Evolutionary conservation across 768 basidiomycete genomes (phyloP), one percentile per base, ranked within the genome.

Genomic region (Trametes cingulata): DNA sequence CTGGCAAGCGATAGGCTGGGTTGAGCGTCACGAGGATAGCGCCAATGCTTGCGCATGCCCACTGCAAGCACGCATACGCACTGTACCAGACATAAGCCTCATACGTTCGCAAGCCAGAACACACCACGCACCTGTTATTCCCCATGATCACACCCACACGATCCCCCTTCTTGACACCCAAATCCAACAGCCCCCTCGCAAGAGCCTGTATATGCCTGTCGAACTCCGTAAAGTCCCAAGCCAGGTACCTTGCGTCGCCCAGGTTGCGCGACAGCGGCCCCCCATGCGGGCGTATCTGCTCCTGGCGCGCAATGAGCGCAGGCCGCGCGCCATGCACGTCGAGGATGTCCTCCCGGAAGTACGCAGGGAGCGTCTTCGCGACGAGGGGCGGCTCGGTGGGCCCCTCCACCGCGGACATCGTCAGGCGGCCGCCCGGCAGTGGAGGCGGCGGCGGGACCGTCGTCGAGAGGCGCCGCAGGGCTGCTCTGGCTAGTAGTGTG

Each of bases 21-120:
- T 94, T 94, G 46, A 93, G 78, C 8, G 91, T 92, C 20, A 90
- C 90, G 36, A 93, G 73, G 54, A 93, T 85, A 13, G 89, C 91
- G n/a, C 91, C 91, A 58, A 92, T 80, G 50, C 83, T 84, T n/a
- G 90, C 89, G 59, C 88, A 90, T 3, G 91, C 91, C 91, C 90
- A 93, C 66, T 94, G 91, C 22, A 93, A 74, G 75, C 82, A 78
- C 0, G 90, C 90, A 69, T 94, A 94, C 17, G 89, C 78, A 67
- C 91, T 92, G 62, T 41, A 24, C 37, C 22, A 29, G 43, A 27
- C 40, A 25, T 24, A 5, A 9, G n/a, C 27, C 36, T 8, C 37
- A 27, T 4, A 14, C 35, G 1, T 22, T 17, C 20, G 39, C 15
- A 17, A 37, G 35, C 24, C 45, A 24, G 12, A 25, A 7, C 14